phyloP scores from a whole-genome alignment of 352 stramenopile genomes.

The Globisporangium recalcitrans region DNA sequence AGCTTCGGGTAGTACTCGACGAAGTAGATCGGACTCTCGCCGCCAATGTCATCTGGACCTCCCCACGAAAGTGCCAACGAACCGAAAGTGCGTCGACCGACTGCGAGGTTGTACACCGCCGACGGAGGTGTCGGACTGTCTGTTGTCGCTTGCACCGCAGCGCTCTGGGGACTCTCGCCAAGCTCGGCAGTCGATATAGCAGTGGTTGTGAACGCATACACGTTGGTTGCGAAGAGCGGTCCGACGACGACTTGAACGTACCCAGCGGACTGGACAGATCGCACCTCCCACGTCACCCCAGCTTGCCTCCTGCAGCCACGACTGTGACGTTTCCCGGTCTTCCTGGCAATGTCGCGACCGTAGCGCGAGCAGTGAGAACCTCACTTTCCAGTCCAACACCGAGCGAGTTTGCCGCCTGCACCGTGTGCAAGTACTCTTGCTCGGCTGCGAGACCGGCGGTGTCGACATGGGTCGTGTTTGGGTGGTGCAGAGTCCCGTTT shows the following conservation, averaged over 20 bases:
- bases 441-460: constrained; percentile 24
- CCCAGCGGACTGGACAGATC: constrained; percentile 15
- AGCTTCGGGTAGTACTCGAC: constrained; percentile 21
- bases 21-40: constrained; percentile 31
- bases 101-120: constrained; percentile 24
- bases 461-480: constrained; percentile 22
- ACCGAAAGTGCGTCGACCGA: constrained; percentile 21
- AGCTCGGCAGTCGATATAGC: constrained; percentile 26
- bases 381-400: constrained; percentile 28
- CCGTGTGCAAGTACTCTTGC: constrained; percentile 35
- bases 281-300: constrained; percentile 30
- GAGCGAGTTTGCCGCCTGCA: constrained; percentile 35
- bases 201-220: constrained; percentile 30
- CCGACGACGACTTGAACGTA: constrained; percentile 21
- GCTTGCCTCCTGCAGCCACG: constrained; percentile 22
- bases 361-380: constrained; percentile 22
- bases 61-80: constrained; percentile 39
- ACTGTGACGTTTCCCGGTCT: constrained; percentile 12
- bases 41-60: constrained; percentile 33
- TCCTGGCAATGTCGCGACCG: constrained; percentile 21
- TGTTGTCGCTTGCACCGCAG: constrained; percentile 21
- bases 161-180: constrained; percentile 32
- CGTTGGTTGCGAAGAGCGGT: constrained; percentile 22
- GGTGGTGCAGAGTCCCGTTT: background rate
- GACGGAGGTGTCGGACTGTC: constrained; percentile 32